A percentile compares a stretch with the other conserved stretches of the same genome.
Evolutionary conservation across 2,329 filamentous ascomycete genomes (phyloP).

Genomic region (Thermomyces lanuginosus): DNA sequence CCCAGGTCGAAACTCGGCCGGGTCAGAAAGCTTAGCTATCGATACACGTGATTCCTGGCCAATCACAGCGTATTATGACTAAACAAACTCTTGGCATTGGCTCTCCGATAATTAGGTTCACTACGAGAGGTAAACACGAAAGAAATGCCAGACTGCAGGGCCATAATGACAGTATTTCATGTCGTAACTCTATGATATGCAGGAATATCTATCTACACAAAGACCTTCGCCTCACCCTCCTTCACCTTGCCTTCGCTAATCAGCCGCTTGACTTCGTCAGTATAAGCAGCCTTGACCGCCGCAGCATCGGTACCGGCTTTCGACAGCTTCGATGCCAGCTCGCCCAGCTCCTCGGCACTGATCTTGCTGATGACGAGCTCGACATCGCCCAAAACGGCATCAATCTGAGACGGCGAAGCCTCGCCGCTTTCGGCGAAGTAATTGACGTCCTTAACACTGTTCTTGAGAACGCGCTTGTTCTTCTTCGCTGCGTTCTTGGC

Average conservation of each 20-base stretch:
- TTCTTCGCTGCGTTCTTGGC: slow-evolving; percentile 99
- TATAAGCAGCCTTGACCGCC: slow-evolving; percentile 76
- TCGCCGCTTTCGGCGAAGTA: slow-evolving; percentile 68
- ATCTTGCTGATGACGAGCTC: slow-evolving; percentile 78
- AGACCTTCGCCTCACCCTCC: slow-evolving; percentile 58
- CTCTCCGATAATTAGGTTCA: too few relatives aligned
- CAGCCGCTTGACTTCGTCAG: slow-evolving; percentile 59
- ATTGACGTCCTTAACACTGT: slow-evolving; percentile 90
- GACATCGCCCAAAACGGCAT: slow-evolving; percentile 67
- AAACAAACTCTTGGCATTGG: too few relatives aligned
- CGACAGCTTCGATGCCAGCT: slow-evolving; percentile 63
- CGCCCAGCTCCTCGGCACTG: slow-evolving; percentile 77
- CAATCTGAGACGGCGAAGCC: slow-evolving; percentile 58
- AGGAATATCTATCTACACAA: too few relatives aligned
- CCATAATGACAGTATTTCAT: too few relatives aligned
- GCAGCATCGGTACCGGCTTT: slow-evolving; percentile 58
- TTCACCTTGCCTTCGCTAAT: slow-evolving; percentile 72
- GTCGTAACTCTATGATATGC: too few relatives aligned
- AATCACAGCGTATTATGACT: too few relatives aligned
- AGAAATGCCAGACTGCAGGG: too few relatives aligned
- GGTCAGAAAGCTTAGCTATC: too few relatives aligned
- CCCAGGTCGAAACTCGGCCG: too few relatives aligned
- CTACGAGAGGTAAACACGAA: too few relatives aligned
- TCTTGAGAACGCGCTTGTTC: slow-evolving; percentile 96
- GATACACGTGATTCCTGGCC: too few relatives aligned